A percentile compares a stretch with the other conserved stretches of the same genome.
Conservation (phyloP, 179 eudicot genomes). For the Dionaea muscipula region DNA sequence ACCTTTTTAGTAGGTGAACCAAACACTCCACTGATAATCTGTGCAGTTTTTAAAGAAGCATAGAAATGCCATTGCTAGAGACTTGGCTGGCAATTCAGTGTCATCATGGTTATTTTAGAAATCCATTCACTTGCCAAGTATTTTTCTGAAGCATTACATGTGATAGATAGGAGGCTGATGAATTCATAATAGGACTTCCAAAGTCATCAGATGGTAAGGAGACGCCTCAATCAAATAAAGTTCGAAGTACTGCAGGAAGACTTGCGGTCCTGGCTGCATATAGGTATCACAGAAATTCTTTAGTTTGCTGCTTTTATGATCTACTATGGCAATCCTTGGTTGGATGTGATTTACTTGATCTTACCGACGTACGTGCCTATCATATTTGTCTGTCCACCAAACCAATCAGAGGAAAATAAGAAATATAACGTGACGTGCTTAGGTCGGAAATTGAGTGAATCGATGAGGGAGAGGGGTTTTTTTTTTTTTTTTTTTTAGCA, state of each 20-base stretch:
- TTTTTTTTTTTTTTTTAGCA: too few species aligned
- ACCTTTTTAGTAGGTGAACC: too few species aligned
- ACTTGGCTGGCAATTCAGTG: too few species aligned
- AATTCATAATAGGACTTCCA: slow-evolving; percentile 77
- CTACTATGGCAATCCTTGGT: background rate
- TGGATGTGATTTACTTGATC: background rate
- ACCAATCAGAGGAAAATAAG: too few species aligned
- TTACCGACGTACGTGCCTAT: too few species aligned
- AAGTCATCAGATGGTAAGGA: slow-evolving; percentile 61
- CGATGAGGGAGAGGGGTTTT: too few species aligned
- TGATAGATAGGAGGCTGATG: slow-evolving; percentile 68
- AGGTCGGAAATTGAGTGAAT: too few species aligned
- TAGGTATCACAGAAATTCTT: slow-evolving; percentile 27
- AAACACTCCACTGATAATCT: too few species aligned
- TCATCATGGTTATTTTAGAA: background rate
- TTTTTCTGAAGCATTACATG: background rate
- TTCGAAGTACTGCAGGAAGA: slow-evolving; percentile 81
- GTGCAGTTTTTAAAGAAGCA: too few species aligned
- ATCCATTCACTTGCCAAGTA: background rate
- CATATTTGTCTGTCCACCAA: too few species aligned
- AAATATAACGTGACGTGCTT: background rate
- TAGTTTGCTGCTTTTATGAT: background rate
- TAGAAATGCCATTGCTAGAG: too few species aligned
- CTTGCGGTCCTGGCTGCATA: slow-evolving; percentile 79
- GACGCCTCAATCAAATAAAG: slow-evolving; percentile 78